Conservation (phyloP, 1,284 basidiomycete species). For the Moesziomyces sp. region DNA sequence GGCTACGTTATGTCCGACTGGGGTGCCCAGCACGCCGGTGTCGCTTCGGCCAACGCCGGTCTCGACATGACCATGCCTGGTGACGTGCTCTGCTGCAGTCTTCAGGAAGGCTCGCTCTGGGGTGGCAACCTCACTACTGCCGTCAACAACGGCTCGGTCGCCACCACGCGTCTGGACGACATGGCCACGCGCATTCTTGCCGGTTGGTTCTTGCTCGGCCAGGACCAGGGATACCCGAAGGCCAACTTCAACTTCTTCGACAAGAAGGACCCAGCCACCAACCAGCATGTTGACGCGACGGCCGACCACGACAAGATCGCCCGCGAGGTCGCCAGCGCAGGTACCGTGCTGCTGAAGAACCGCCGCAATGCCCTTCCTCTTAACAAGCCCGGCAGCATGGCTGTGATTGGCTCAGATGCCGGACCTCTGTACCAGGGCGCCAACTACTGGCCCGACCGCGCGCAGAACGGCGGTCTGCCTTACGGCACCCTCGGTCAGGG, state of each 20-base stretch:
- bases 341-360: constrained; percentile 81
- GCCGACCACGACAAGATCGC: constrained; percentile 77
- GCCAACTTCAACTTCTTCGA: constrained; percentile 60
- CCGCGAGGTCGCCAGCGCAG: constrained; percentile 78
- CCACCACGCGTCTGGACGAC: constrained; percentile 72
- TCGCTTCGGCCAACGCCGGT: constrained; percentile 73
- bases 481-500: constrained; percentile 82
- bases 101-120: constrained; percentile 35
- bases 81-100: constrained; percentile 40
- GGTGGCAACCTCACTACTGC: constrained; percentile 73
- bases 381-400: constrained; percentile 46
- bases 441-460: constrained; percentile 76
- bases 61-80: constrained; percentile 74
- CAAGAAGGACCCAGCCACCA: constrained; percentile 54
- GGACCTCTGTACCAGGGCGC: constrained; percentile 77
- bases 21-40: constrained; percentile 58
- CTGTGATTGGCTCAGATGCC: constrained; percentile 71
- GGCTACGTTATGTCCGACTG: constrained; percentile 72
- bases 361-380: constrained; percentile 47
- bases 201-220: constrained; percentile 68
- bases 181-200: constrained; percentile 67
- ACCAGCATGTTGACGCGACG: constrained; percentile 78
- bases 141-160: constrained; percentile 78
- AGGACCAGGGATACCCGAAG: constrained; percentile 60
- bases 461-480: constrained; percentile 68